These are phyloP conservation scores for Theileria annulata DNA, from an alignment of 169 alveolate species.

Conservation along the genomic window DNA sequence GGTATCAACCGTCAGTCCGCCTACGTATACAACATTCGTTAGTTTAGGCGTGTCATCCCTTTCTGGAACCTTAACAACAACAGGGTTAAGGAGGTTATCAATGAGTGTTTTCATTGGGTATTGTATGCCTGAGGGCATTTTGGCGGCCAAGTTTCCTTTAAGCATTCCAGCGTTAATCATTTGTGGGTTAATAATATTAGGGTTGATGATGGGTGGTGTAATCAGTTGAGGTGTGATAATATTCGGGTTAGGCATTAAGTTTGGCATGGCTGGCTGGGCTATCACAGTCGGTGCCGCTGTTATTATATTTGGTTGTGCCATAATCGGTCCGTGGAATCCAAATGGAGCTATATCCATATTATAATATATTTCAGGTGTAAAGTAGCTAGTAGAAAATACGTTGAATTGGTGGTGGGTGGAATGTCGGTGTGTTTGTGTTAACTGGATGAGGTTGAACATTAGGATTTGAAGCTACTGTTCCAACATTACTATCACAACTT, in stretches of 20 bases:
- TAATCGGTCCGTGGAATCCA: slow-evolving; percentile 2
- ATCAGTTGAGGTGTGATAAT: slow-evolving; percentile 7
- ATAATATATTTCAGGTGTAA: too few species aligned
- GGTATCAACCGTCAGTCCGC: slow-evolving; percentile 51
- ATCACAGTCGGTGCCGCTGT: slow-evolving; percentile 5
- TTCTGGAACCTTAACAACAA: slow-evolving; percentile 36
- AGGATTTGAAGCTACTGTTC: background rate
- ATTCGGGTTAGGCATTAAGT: background rate
- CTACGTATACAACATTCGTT: slow-evolving; percentile 61
- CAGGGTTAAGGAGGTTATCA: slow-evolving; percentile 62
- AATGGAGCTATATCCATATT: background rate
- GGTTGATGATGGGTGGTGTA: background rate
- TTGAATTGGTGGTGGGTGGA: background rate
- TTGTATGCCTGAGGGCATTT: slow-evolving; percentile 36
- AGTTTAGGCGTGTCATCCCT: slow-evolving; percentile 43
- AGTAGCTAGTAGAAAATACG: background rate
- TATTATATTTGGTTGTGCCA: background rate
- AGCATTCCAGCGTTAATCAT: slow-evolving; percentile 17
- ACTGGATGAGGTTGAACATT: background rate
- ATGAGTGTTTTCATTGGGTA: slow-evolving; percentile 51
- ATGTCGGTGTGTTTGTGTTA: background rate
- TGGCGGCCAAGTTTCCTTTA: slow-evolving; percentile 34
- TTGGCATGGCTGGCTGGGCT: background rate
- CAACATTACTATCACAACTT: background rate
- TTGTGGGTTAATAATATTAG: slow-evolving; percentile 9